Base-by-base conservation (phyloP, 192 early-diverging fungal species). In the Podila horticola region DNA sequence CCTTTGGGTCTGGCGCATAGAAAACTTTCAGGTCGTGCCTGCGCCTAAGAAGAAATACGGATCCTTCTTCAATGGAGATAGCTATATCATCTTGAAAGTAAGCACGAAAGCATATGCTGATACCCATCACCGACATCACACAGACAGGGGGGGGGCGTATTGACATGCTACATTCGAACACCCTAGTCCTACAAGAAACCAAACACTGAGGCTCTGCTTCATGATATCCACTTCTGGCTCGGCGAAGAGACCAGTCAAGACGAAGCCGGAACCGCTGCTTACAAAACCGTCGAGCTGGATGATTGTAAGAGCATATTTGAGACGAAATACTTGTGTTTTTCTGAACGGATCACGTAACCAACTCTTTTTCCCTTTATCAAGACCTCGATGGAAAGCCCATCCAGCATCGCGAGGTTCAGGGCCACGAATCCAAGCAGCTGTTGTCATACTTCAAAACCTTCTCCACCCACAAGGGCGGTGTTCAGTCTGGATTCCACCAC, bases 201-300 rank as follows among this genome's bases (percentile, higher is more conserved):
- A 48, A 74, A 91, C 58, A 84, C 79, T 0, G 88, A 92, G 30
- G 86, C 77, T 15, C 82, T 95, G 12, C 69, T 88, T n/a, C 92
- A 95, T 60, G 86, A 95, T 68, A 86, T 95, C 69, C 94, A 95
- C 83, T 95, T 95, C 72, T 95, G 94, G 94, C 87, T 95, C 55
- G 94, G 94, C 20, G 65, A 87, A 20, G 88, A 94, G 57, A 94
- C 93, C 15, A 86, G 82, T 48, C 94, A 95, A 75, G 91, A 93
- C 71, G 91, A 93, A 79, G 92, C 93, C 55, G 94, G 94, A 29
- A 95, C 93, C 11, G 94, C 93, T 13, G 94, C 94, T 2, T 95
- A 95, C 84, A 95, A 95, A 79, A 93, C 94, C 2, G 92, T 94
- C 19, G 90, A 91, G 71, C 72, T 92, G 13, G 91, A 94, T 83